A percentile compares a stretch with the other conserved stretches of the same genome.
These are phyloP conservation scores for Penicillium sp. DNA, from an alignment of 2,329 filamentous ascomycete genomes.

Conservation along the genomic window DNA sequence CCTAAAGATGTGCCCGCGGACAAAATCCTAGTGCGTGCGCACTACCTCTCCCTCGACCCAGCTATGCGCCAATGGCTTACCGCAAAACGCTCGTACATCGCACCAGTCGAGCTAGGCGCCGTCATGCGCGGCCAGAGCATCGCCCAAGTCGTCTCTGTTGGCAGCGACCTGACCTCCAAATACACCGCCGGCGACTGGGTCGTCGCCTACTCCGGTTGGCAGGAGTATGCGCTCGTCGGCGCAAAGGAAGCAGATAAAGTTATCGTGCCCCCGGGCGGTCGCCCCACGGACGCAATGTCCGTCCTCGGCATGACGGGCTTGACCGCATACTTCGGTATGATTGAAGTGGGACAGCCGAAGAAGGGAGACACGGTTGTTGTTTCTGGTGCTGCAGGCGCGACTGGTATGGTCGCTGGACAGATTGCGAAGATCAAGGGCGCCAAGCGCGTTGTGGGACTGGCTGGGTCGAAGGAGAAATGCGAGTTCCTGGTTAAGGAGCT, in stretches of 20 bases:
- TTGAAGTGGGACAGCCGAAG: constrained; percentile 68
- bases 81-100: constrained; percentile 63
- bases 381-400: constrained; percentile 75
- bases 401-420: constrained; percentile 74
- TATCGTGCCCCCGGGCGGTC: constrained; percentile 49
- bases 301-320: constrained; percentile 68
- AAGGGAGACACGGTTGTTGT: constrained; percentile 75
- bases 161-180: constrained; percentile 44
- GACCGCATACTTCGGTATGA: constrained; percentile 76
- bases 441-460: constrained; percentile 64
- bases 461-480: constrained; percentile 68
- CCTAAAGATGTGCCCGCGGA: constrained; percentile 46
- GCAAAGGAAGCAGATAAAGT: constrained; percentile 54
- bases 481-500: constrained; percentile 65
- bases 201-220: constrained; percentile 62
- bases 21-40: constrained; percentile 60
- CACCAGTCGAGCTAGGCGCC: constrained; percentile 68
- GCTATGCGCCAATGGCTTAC: constrained; percentile 76
- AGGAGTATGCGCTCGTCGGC: constrained; percentile 62
- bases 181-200: constrained; percentile 51
- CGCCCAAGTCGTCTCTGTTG: constrained; percentile 60
- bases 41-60: constrained; percentile 72
- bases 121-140: constrained; percentile 68
- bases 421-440: constrained; percentile 73
- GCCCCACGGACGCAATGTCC: constrained; percentile 62